phyloP scores from a whole-genome alignment of 768 basidiomycete genomes.

The Lactifluus subvellereus region DNA sequence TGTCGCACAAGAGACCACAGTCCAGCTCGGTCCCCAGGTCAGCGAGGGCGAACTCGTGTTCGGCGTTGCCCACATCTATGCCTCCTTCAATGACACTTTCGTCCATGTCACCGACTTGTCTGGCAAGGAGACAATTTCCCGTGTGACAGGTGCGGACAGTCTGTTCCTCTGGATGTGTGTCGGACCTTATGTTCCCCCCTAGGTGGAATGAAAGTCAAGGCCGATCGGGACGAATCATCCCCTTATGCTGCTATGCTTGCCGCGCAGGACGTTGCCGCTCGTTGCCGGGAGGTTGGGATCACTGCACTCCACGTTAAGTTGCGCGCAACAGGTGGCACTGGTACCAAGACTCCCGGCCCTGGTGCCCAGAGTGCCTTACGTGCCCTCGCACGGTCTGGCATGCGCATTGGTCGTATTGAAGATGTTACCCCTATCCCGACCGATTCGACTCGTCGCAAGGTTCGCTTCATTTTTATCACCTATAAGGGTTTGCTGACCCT shows the following conservation, averaged over 20 bases:
- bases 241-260: slow-evolving; percentile 98
- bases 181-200: neutral
- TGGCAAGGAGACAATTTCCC: slow-evolving; percentile 98
- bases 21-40: slow-evolving; percentile 92
- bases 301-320: slow-evolving; percentile 99
- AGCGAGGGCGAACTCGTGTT: slow-evolving; percentile 96
- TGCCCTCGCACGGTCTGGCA: slow-evolving; percentile 95
- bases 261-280: slow-evolving; percentile 91
- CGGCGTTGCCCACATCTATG: slow-evolving; percentile 98
- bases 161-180: slow-evolving; percentile 12
- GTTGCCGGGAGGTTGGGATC: slow-evolving; percentile 98
- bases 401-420: slow-evolving; percentile 97
- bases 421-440: slow-evolving; percentile 97
- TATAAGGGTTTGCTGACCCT: slow-evolving; percentile 1
- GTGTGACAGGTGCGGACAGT: slow-evolving; percentile 77
- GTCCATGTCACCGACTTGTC: slow-evolving; percentile 99
- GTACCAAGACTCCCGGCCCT: slow-evolving; percentile 98
- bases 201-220: slow-evolving; percentile 99
- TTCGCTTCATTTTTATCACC: slow-evolving; percentile 31
- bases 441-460: slow-evolving; percentile 96
- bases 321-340: slow-evolving; percentile 95
- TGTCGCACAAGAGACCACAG: slow-evolving; percentile 74
- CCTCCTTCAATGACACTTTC: slow-evolving; percentile 99
- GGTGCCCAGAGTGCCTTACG: slow-evolving; percentile 98
- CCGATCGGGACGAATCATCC: slow-evolving; percentile 98